These are phyloP conservation scores for Ophiostoma triangulosporum DNA, from an alignment of 2,329 filamentous ascomycete species.

Conservation along the genomic window DNA sequence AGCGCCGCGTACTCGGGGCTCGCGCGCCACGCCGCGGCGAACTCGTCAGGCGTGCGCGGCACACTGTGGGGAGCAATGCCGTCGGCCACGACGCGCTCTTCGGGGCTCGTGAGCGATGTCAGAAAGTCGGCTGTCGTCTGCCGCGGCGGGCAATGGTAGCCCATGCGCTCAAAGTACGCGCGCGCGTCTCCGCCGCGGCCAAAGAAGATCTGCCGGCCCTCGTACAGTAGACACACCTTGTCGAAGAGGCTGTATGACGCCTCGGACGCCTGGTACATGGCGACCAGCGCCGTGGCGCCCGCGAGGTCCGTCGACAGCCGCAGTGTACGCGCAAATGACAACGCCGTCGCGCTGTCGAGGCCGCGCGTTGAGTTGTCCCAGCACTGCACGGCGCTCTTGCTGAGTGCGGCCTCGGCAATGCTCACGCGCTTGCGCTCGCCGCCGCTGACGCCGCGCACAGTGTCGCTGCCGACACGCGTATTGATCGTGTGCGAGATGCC, in stretches of 20 bases:
- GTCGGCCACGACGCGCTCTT: constrained; percentile 52
- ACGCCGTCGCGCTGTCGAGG: constrained; percentile 50
- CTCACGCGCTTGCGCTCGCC: constrained; percentile 62
- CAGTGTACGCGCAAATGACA: constrained; percentile 52
- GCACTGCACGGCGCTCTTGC: constrained; percentile 48
- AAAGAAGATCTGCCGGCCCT: constrained; percentile 52
- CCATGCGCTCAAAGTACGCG: constrained; percentile 52
- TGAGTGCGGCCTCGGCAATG: constrained; percentile 56
- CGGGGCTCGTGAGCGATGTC: constrained; percentile 61
- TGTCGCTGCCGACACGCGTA: constrained; percentile 56
- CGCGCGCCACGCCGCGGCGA: constrained; percentile 43
- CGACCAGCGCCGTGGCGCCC: constrained; percentile 44
- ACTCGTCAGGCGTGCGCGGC: constrained; percentile 48
- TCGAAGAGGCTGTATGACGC: constrained; percentile 50
- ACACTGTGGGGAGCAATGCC: constrained; percentile 41
- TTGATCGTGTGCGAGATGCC: constrained; percentile 61
- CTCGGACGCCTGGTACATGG: constrained; percentile 55
- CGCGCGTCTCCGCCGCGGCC: constrained; percentile 47
- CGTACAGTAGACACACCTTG: constrained; percentile 63
- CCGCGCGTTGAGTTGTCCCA: constrained; percentile 61
- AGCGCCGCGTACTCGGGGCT: constrained; percentile 36
- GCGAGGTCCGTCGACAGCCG: constrained; percentile 54
- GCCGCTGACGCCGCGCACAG: constrained; percentile 46
- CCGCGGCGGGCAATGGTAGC: constrained; percentile 44
- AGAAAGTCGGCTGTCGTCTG: constrained; percentile 68